These are phyloP conservation scores for Trichoderma oligosporum DNA, from an alignment of 2,329 filamentous ascomycete species.

Conservation along the genomic window DNA sequence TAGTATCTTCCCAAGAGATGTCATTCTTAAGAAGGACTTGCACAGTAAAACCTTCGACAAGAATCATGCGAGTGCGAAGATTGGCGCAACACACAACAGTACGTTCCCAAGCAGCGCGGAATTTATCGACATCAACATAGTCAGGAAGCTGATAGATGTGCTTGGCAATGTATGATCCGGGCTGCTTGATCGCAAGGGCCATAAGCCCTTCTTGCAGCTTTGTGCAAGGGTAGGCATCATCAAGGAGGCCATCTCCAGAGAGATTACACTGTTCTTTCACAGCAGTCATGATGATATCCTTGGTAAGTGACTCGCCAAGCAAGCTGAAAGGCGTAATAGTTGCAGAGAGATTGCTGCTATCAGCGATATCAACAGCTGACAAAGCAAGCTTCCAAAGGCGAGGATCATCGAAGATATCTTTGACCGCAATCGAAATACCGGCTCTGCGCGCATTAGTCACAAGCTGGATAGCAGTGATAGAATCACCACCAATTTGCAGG, in stretches of 20 bases:
- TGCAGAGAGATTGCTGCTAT: background rate
- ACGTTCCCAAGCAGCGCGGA: constrained; percentile 11
- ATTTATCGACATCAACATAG: background rate
- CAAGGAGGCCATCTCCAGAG: constrained; percentile 6
- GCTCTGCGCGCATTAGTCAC: constrained; percentile 36
- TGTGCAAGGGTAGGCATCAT: constrained; percentile 19
- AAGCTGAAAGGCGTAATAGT: background rate
- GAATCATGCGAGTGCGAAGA: constrained; percentile 5
- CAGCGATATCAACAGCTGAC: background rate
- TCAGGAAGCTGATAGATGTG: constrained; percentile 11
- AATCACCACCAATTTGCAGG: constrained; percentile 38
- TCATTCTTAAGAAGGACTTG: constrained; percentile 3
- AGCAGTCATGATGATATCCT: background rate
- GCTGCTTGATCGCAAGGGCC: constrained; percentile 17
- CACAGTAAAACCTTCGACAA: background rate
- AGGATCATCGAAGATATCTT: constrained; percentile 11
- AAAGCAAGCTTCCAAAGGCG: constrained; percentile 3
- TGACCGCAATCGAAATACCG: constrained; percentile 4
- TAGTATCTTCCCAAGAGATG: constrained; percentile 6
- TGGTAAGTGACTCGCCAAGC: background rate
- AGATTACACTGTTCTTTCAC: constrained; percentile 6
- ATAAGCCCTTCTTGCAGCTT: constrained; percentile 8
- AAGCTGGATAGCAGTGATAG: constrained; percentile 42
- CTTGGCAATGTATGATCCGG: constrained; percentile 12
- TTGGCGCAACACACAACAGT: constrained; percentile 7